Evolutionary conservation across 768 basidiomycete species (phyloP), one percentile per base, ranked within the genome.

Genomic region (Tylopilus cervinicoccineus): DNA sequence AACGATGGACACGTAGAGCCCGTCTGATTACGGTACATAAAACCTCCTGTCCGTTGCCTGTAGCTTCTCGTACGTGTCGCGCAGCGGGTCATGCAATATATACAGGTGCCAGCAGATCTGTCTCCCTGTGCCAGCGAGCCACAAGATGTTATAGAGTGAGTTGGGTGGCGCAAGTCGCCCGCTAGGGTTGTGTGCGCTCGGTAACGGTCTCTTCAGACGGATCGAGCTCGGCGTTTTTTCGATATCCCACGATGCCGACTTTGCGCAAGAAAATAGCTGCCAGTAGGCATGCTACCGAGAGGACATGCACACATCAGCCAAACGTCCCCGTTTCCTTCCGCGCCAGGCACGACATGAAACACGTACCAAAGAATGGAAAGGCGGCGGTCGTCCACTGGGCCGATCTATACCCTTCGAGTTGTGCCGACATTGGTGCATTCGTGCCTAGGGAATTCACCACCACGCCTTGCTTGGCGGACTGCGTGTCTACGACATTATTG

Each of bases 341-440:
- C n/a, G n/a, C 5, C 9, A 27, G 26, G 26, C 5, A 27, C 19
- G 5, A 29, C 5, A 27, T 19, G 37, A n/a, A 41, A 4, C 5
- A 45, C 50, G 14, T 54, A 82, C 84, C 81, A 24, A 80, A 56
- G 24, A 80, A 60, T 6, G 80, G 79, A 60, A 88, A 86, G 11
- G 74, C 79, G 52, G 81, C 80, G 8, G 67, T 65, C 0, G 76
- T 74, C 85, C 86, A 90, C 53, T 83, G 76, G 2, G 85, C 86
- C 17, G 77, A 74, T 32, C 71, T 67, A 61, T 86, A 89, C 22
- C 77, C 79, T 14, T 56, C 39, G 17, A 86, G 64, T 44, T 72
- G 67, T 4, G 76, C 73, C 0, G 58, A 31, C 14, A 14, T 39
- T 0, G 73, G 70, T 24, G 69, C 64, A 50, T 63, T 68, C 17